Percentiles rank a stretch among this genome's conserved stretches.
phyloP scores from a whole-genome alignment of 768 basidiomycete species.

The Calvatia gigantea region DNA sequence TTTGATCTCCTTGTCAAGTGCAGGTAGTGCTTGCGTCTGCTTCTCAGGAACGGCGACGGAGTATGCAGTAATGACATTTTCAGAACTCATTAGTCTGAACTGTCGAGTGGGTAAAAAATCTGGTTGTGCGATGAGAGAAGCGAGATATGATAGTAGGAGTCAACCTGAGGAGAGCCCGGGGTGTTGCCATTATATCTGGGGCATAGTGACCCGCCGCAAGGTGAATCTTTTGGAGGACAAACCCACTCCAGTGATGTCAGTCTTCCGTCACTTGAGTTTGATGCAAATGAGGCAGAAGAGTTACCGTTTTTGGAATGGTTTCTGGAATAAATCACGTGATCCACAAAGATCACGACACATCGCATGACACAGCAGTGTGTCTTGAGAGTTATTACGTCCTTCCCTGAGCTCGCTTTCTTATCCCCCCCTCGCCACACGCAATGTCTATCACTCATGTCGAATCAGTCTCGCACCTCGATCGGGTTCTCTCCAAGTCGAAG shows the following conservation, averaged over 20 bases:
- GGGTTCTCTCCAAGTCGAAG: slow-evolving; percentile 52
- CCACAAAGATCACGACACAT: background rate
- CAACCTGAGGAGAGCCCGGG: background rate
- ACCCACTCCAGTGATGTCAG: background rate
- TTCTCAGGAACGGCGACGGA: slow-evolving; percentile 29
- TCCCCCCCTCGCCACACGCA: too few relatives aligned
- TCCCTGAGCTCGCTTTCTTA: too few relatives aligned
- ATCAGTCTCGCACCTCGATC: slow-evolving; percentile 61
- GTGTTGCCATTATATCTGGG: slow-evolving; percentile 1
- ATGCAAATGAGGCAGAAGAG: slow-evolving; percentile 1
- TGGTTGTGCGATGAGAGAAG: slow-evolving; percentile 2
- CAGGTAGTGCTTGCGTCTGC: slow-evolving; percentile 47
- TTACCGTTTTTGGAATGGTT: background rate
- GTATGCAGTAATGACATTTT: slow-evolving; percentile 33
- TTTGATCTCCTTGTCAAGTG: slow-evolving; percentile 45
- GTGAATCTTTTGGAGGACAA: background rate
- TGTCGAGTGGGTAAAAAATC: background rate
- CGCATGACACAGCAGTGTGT: too few relatives aligned
- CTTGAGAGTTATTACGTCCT: too few relatives aligned
- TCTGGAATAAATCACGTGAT: background rate
- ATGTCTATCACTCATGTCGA: slow-evolving; percentile 54
- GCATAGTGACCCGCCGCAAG: too few relatives aligned
- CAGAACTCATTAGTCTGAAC: slow-evolving; percentile 22
- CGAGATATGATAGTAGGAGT: background rate
- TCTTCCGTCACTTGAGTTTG: background rate